phyloP scores from a whole-genome alignment of 306 rosid species.

The Crataegus laevigata region DNA sequence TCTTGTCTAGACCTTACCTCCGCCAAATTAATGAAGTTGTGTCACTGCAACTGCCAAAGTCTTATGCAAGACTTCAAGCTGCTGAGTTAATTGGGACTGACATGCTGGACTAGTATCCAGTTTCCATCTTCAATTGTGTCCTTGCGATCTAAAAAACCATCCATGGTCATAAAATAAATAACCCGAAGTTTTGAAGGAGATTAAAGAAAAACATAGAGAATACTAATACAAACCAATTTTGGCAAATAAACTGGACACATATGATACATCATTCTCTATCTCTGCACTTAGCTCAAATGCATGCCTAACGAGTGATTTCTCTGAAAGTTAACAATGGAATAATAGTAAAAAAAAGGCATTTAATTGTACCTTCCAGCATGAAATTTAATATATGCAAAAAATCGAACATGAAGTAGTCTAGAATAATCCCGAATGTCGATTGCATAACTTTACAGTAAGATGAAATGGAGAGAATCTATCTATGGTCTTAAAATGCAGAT shows the following conservation, averaged over 20 bases:
- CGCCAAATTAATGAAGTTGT: no score
- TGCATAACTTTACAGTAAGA: no score
- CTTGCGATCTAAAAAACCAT: slow-evolving; percentile 54
- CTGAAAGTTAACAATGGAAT: slow-evolving; percentile 24
- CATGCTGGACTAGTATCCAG: slow-evolving; percentile 61
- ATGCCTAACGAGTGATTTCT: slow-evolving; percentile 76
- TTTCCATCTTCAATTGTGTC: slow-evolving; percentile 84
- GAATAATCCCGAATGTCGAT: no score
- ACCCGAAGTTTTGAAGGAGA: slow-evolving; percentile 1
- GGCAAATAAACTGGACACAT: slow-evolving; percentile 70
- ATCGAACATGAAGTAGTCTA: no score
- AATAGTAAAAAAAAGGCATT: background rate
- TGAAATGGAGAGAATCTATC: no score
- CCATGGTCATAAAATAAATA: background rate
- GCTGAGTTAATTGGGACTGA: slow-evolving; percentile 74
- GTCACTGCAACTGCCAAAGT: slow-evolving; percentile 77
- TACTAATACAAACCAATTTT: slow-evolving; percentile 67
- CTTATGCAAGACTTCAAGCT: slow-evolving; percentile 85
- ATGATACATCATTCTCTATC: slow-evolving; percentile 91
- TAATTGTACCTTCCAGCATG: background rate
- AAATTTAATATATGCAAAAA: background rate
- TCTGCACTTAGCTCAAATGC: slow-evolving; percentile 85
- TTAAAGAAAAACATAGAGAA: background rate
- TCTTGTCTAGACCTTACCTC: slow-evolving; percentile 40
- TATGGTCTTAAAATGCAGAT: no score